Percentiles rank a stretch among this genome's conserved stretches.
Evolutionary conservation across 2,329 filamentous ascomycete species (phyloP).

Genomic region (Coleophoma crateriformis): DNA sequence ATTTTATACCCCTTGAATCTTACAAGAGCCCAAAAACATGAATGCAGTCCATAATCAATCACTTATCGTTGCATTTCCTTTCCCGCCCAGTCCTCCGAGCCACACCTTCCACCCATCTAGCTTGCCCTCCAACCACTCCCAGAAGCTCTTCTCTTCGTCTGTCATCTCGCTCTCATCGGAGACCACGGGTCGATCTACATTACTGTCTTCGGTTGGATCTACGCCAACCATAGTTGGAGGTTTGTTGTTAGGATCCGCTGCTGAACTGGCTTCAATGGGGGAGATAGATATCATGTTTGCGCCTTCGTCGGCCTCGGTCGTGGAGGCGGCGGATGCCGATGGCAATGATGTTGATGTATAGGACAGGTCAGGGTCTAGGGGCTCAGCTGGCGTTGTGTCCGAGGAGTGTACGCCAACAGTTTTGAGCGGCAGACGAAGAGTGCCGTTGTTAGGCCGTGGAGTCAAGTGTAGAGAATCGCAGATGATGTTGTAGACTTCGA

Average conservation of each 20-base stretch:
- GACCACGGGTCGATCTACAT: constrained; percentile 16
- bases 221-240: constrained; percentile 22
- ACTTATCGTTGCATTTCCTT: not conserved
- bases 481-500: constrained; percentile 89
- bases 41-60: no score
- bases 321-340: not conserved
- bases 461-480: constrained; percentile 77
- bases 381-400: constrained; percentile 41
- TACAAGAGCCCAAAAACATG: no score
- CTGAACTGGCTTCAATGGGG: constrained; percentile 21
- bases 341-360: constrained; percentile 7
- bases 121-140: constrained; percentile 47
- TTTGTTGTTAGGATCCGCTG: constrained; percentile 17
- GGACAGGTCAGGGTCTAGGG: constrained; percentile 43
- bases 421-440: constrained; percentile 63
- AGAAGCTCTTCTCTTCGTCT: constrained; percentile 31
- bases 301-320: constrained; percentile 1
- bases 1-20: no score
- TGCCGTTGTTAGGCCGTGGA: constrained; percentile 82
- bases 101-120: constrained; percentile 32
- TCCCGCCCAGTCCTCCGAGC: constrained; percentile 6
- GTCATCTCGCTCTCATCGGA: constrained; percentile 16
- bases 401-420: constrained; percentile 41
- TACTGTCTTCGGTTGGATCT: constrained; percentile 14
- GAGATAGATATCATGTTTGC: constrained; percentile 20